These are phyloP conservation scores for Lichtheimia ornata DNA, from an alignment of 371 early-diverging fungal genomes.

Conservation along the genomic window DNA sequence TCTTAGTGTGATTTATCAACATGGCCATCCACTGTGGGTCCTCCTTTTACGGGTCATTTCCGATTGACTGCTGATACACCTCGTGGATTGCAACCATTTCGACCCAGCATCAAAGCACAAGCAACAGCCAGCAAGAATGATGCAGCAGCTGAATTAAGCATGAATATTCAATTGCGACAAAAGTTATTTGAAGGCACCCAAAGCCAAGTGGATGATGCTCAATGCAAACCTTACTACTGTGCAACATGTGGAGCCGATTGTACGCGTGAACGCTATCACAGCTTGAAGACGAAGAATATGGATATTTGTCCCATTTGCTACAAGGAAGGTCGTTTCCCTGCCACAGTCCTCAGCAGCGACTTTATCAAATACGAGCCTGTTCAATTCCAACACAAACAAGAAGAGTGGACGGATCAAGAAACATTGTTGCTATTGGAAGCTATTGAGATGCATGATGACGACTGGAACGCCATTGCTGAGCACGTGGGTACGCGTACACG, in stretches of 20 bases:
- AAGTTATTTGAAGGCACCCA: slow-evolving; percentile 55
- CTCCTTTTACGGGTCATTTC: slow-evolving; percentile 96
- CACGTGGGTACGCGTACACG: slow-evolving; percentile 92
- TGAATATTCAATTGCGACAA: slow-evolving; percentile 55
- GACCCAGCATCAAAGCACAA: slow-evolving; percentile 55
- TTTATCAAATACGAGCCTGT: slow-evolving; percentile 75
- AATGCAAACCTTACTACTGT: slow-evolving; percentile 65
- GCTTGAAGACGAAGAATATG: slow-evolving; percentile 75
- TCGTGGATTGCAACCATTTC: slow-evolving; percentile 86
- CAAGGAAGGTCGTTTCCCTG: slow-evolving; percentile 92
- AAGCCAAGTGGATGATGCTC: slow-evolving; percentile 29
- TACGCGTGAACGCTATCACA: slow-evolving; percentile 78
- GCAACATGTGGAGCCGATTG: slow-evolving; percentile 92
- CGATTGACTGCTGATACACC: slow-evolving; percentile 95
- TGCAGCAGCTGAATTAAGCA: slow-evolving; percentile 19
- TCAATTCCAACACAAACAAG: slow-evolving; percentile 52
- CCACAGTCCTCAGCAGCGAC: slow-evolving; percentile 81
- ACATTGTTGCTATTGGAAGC: slow-evolving; percentile 92
- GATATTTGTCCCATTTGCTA: slow-evolving; percentile 91
- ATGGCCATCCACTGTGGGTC: slow-evolving; percentile 90
- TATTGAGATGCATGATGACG: slow-evolving; percentile 93
- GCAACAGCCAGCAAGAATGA: slow-evolving; percentile 8
- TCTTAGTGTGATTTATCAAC: slow-evolving; percentile 85
- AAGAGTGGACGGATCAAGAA: slow-evolving; percentile 93
- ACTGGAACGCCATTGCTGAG: slow-evolving; percentile 94